Evolutionary conservation across 169 alveolate genomes (phyloP).

Genomic region (Babesia bigemina): DNA sequence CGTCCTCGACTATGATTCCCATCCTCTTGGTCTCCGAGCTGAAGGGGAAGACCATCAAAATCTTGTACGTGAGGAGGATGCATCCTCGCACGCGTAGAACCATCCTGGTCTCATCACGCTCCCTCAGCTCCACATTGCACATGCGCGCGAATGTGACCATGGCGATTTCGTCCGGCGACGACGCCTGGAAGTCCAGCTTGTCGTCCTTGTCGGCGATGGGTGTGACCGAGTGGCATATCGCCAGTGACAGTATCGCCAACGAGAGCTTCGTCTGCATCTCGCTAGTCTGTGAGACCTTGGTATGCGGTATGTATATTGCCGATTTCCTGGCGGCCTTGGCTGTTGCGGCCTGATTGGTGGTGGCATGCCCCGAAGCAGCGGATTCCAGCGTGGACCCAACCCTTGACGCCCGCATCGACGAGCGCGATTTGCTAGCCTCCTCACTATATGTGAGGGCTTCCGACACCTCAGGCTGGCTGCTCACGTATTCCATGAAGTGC

Average conservation of each 20-base stretch:
- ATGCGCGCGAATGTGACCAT: constrained; percentile 92
- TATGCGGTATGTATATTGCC: constrained; percentile 1
- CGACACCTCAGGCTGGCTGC: background rate
- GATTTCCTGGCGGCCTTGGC: constrained; percentile 5
- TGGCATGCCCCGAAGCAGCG: background rate
- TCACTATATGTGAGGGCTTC: background rate
- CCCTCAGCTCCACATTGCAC: constrained; percentile 87
- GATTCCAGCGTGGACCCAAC: background rate
- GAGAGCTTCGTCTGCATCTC: constrained; percentile 53
- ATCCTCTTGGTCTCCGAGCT: constrained; percentile 96
- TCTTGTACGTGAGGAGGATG: constrained; percentile 78
- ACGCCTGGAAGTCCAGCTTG: constrained; percentile 89
- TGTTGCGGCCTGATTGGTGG: background rate
- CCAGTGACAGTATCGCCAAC: constrained; percentile 75
- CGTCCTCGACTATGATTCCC: constrained; percentile 94
- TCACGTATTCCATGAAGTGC: constrained; percentile 27
- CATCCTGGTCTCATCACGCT: constrained; percentile 86
- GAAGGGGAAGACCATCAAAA: constrained; percentile 94
- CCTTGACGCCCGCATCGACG: background rate
- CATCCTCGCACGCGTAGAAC: constrained; percentile 69
- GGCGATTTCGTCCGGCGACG: constrained; percentile 99
- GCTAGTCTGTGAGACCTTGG: constrained; percentile 1
- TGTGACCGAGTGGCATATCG: constrained; percentile 75
- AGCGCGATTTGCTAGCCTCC: background rate
- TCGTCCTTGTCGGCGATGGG: constrained; percentile 66